Base-by-base conservation (phyloP, 2,329 filamentous ascomycete genomes). In the Cordyceps javanica region DNA sequence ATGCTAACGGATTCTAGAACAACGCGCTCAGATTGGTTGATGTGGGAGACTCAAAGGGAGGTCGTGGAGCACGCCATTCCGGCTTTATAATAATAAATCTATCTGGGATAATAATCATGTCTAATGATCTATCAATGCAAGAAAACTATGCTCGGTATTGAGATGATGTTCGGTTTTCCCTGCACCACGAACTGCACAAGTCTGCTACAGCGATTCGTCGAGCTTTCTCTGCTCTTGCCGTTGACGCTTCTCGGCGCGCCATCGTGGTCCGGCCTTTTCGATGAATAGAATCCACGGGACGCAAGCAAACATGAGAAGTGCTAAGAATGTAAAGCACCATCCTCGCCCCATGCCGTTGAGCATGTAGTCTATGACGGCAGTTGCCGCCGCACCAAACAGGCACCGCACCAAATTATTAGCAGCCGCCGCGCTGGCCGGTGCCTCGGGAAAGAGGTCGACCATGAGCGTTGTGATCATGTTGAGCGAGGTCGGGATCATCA, bases 1-100 rank as follows among this genome's bases (percentile, higher is more conserved):
- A 19, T 49, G 36, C 49, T 59, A 50, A 21, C 34, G 32, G n/a
- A 19, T 16, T 36, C 60, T 63, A 94, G 90, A 66, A 99, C 94
- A 55, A 97, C 94, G 60, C 86, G 91, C 70, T 96, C 91, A 63
- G 94, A 99, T 73, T 99, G 94, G 94, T 77, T 99, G 66, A 93
- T 93, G 58, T 99, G 94, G 94, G 94, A 99, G 72, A 79, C 80
- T 19, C 85, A 89, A 69, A 82, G 89, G 68, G 79, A 85, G 62
- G 82, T 87, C 16, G 65, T 88, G 61, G 88, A 92, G 69, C 75
- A 79, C 61, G 85, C 87, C 9, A 79, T 87, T 60, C 78, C 83
- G 63, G 85, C 83, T 26, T 76, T 88, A 68, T 82, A 71, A 66
- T n/a, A 62, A 19, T 30, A n/a, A n/a, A n/a, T 55, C 21, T 21